Conservation (phyloP, 768 basidiomycete genomes). For the Terana coerulea region DNA sequence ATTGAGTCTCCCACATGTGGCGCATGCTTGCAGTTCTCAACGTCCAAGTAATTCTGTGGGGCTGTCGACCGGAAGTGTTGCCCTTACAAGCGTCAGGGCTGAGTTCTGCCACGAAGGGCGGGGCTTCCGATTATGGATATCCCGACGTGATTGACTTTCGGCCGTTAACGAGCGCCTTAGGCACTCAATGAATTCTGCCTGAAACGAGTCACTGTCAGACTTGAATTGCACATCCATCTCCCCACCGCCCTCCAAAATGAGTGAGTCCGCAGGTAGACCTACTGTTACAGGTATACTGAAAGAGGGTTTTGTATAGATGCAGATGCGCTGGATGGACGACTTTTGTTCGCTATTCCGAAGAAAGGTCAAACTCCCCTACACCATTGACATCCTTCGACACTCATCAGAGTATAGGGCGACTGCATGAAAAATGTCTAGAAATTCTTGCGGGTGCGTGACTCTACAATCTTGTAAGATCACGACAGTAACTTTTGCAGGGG, state of each 20-base stretch:
- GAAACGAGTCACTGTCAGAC: not conserved
- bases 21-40: no score
- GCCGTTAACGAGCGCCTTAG: not conserved
- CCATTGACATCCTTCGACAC: not conserved
- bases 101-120: not conserved
- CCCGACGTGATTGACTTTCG: not conserved
- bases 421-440: conserved; percentile 87
- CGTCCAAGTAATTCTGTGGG: no score
- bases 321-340: conserved; percentile 78
- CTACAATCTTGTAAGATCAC: not conserved
- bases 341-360: conserved; percentile 96
- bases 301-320: conserved; percentile 40
- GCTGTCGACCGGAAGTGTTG: no score
- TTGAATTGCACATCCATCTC: not conserved
- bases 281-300: not conserved
- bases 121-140: not conserved
- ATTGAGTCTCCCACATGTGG: no score
- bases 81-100: no score
- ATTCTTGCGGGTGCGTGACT: conserved; percentile 66
- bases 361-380: conserved; percentile 88
- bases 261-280: not conserved
- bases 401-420: conserved; percentile 44
- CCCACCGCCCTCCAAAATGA: conserved; percentile 8
- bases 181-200: not conserved
- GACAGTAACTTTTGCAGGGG: conserved; percentile 40